Percentiles rank a stretch among this genome's conserved stretches.
Evolutionary conservation across 1,139 yeast species (phyloP).

Genomic region (Barnettozyma hawaiiensis): DNA sequence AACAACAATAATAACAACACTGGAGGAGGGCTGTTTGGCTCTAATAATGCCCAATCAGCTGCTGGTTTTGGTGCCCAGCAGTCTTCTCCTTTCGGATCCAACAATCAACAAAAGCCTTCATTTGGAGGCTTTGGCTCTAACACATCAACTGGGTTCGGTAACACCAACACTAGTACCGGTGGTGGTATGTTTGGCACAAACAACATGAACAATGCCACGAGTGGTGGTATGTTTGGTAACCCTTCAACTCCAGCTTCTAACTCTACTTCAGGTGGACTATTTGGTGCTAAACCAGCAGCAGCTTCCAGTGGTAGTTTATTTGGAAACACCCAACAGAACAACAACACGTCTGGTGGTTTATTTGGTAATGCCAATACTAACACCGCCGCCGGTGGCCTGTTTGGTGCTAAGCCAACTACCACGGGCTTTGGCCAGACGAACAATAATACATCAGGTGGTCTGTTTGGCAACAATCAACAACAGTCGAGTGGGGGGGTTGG

Average conservation of each 20-base stretch:
- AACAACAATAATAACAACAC: slow-evolving; percentile 13
- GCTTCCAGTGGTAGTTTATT: slow-evolving; percentile 28
- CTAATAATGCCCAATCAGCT: slow-evolving; percentile 17
- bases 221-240: slow-evolving; percentile 24
- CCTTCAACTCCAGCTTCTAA: slow-evolving; percentile 16
- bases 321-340: slow-evolving; percentile 24
- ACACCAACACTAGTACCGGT: slow-evolving; percentile 5
- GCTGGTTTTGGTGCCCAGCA: slow-evolving; percentile 26
- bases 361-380: slow-evolving; percentile 28
- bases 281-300: slow-evolving; percentile 24
- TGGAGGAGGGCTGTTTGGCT: slow-evolving; percentile 18
- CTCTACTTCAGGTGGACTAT: slow-evolving; percentile 20
- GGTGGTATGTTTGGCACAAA: slow-evolving; percentile 23
- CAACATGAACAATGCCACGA: slow-evolving; percentile 10
- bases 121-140: slow-evolving; percentile 17
- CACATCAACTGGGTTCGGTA: slow-evolving; percentile 12
- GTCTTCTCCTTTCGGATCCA: slow-evolving; percentile 29
- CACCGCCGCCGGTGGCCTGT: slow-evolving; percentile 17
- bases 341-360: slow-evolving; percentile 23
- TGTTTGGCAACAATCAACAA: slow-evolving; percentile 19
- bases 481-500: slow-evolving; percentile 28
- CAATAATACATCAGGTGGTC: slow-evolving; percentile 12
- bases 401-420: slow-evolving; percentile 16
- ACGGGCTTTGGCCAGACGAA: slow-evolving; percentile 3
- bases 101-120: slow-evolving; percentile 14